These are phyloP conservation scores for Eutrema salsugineum DNA, from an alignment of 441 rosid species.

Conservation along the genomic window DNA sequence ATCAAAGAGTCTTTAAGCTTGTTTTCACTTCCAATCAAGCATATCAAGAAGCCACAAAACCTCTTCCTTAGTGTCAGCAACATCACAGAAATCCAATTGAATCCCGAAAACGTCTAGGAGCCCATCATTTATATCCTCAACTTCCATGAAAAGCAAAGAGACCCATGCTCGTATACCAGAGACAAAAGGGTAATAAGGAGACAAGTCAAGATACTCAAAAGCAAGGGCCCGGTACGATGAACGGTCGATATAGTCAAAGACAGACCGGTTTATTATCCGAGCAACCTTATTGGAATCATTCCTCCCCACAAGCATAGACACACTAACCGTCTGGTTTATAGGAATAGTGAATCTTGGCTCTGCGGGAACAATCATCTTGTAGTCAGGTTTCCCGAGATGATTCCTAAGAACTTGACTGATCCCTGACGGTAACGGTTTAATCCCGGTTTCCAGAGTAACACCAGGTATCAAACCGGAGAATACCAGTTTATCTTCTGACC, in stretches of 20 bases:
- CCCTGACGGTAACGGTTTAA: conserved; percentile 47
- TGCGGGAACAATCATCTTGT: conserved; percentile 71
- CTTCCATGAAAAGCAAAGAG: conserved; percentile 73
- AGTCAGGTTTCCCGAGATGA: conserved; percentile 51
- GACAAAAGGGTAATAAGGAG: conserved; percentile 71
- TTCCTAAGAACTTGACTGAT: conserved; percentile 42
- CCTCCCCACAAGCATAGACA: conserved; percentile 69
- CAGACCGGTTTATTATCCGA: conserved; percentile 53
- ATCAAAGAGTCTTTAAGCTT: background rate
- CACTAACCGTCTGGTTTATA: conserved; percentile 47
- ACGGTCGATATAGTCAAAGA: conserved; percentile 72
- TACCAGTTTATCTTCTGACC: conserved; percentile 63
- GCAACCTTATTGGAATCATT: conserved; percentile 72
- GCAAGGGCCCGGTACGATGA: conserved; percentile 66
- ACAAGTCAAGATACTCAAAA: conserved; percentile 74
- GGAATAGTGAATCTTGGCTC: conserved; percentile 66
- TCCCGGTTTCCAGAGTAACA: conserved; percentile 50
- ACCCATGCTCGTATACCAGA: conserved; percentile 81
- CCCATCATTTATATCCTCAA: conserved; percentile 48
- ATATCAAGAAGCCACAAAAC: conserved; percentile 88
- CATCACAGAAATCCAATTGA: conserved; percentile 79
- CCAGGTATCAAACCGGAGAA: conserved; percentile 81
- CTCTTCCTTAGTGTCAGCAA: conserved; percentile 75
- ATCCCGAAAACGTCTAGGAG: conserved; percentile 71
- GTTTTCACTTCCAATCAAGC: conserved; percentile 85